phyloP scores from a whole-genome alignment of 805 yeast genomes.

The Priceomyces fermenticarens region DNA sequence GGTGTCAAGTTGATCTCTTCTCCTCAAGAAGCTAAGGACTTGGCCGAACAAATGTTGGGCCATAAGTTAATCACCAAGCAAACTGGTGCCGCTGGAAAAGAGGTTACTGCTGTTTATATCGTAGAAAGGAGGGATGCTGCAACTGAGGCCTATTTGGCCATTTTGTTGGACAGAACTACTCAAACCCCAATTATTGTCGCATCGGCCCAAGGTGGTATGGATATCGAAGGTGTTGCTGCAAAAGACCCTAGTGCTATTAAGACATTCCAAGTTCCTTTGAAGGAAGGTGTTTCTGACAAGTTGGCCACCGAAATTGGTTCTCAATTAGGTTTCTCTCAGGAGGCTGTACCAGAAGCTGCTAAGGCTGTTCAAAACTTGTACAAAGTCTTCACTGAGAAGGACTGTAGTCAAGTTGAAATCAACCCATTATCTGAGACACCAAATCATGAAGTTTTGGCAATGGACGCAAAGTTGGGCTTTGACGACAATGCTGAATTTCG shows the following conservation, averaged over 20 bases:
- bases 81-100: slow-evolving; percentile 96
- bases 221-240: slow-evolving; percentile 97
- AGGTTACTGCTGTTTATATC: slow-evolving; percentile 92
- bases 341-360: slow-evolving; percentile 83
- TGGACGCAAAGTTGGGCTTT: slow-evolving; percentile 98
- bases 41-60: slow-evolving; percentile 85
- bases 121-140: slow-evolving; percentile 92
- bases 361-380: slow-evolving; percentile 81
- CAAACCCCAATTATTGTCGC: slow-evolving; percentile 93
- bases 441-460: slow-evolving; percentile 87
- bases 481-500: slow-evolving; percentile 96
- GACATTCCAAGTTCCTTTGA: slow-evolving; percentile 75
- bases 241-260: slow-evolving; percentile 88
- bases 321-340: slow-evolving; percentile 75
- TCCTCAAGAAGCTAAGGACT: slow-evolving; percentile 81
- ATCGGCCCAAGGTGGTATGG: slow-evolving; percentile 99
- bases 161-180: slow-evolving; percentile 88
- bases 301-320: slow-evolving; percentile 75
- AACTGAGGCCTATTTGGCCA: slow-evolving; percentile 94
- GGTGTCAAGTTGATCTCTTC: slow-evolving; percentile 90
- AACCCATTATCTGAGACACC: slow-evolving; percentile 95
- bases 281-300: slow-evolving; percentile 74
- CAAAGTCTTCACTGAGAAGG: slow-evolving; percentile 85
- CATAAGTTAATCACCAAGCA: slow-evolving; percentile 96
- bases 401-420: slow-evolving; percentile 97